Evolutionary conservation across 129 eudicot species (phyloP).

Genomic region (Arctium minus): DNA sequence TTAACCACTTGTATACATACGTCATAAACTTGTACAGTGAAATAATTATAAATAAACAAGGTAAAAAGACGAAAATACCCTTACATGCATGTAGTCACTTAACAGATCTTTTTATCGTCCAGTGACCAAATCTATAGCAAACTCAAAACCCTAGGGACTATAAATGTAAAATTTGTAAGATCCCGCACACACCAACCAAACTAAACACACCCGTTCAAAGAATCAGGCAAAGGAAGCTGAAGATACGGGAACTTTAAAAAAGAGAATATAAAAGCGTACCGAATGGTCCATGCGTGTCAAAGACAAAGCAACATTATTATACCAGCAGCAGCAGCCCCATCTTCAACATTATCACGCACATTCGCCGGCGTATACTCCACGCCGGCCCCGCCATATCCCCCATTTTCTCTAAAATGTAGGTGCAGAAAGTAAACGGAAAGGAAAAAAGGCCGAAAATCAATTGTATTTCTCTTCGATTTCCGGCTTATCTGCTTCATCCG

Average conservation of each 20-base stretch:
- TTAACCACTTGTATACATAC: no score
- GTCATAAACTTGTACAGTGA: no score
- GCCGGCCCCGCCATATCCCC: constrained; percentile 25
- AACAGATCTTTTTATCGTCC: neutral
- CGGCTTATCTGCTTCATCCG: constrained; percentile 7
- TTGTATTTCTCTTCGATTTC: neutral
- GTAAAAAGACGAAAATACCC: neutral
- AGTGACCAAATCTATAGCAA: neutral
- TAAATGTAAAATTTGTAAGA: neutral
- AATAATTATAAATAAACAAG: no score
- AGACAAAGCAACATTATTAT: neutral
- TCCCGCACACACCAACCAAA: neutral
- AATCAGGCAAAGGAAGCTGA: neutral
- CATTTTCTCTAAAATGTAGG: constrained; percentile 19
- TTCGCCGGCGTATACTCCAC: constrained; percentile 35
- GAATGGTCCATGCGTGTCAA: constrained; percentile 21
- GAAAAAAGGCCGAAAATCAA: neutral
- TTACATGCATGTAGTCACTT: neutral
- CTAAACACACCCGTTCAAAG: neutral
- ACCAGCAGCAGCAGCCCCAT: neutral
- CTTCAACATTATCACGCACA: constrained; percentile 18
- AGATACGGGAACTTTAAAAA: neutral
- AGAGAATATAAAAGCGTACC: neutral
- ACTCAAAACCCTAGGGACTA: neutral
- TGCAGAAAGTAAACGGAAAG: neutral